Conservation (phyloP, 2,329 filamentous ascomycete species). For the Colletotrichum zoysiae region DNA sequence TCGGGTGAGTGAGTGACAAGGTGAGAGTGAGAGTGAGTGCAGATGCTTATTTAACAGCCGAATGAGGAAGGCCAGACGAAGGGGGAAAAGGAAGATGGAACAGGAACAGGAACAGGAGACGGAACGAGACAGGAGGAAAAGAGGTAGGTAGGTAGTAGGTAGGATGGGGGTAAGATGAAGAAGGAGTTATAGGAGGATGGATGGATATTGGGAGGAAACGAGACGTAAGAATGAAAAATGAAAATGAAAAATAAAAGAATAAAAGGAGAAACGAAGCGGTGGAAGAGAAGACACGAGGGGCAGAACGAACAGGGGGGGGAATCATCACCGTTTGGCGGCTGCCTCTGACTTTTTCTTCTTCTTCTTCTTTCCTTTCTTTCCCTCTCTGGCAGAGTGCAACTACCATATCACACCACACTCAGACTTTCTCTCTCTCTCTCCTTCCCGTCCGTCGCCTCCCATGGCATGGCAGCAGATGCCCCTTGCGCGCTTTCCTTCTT, state of each 20-base stretch:
- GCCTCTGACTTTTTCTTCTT: neutral
- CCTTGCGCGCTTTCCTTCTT: slow-evolving; percentile 29
- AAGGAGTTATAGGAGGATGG: neutral
- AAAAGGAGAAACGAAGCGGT: neutral
- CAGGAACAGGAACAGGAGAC: neutral
- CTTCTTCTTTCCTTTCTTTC: neutral
- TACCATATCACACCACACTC: slow-evolving; percentile 1
- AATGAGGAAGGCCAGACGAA: neutral
- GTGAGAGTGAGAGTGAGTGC: neutral
- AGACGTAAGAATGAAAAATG: neutral
- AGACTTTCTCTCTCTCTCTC: neutral
- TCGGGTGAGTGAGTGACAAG: neutral
- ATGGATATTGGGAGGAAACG: neutral
- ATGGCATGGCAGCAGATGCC: slow-evolving; percentile 20
- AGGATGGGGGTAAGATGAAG: neutral
- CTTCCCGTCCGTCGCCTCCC: neutral
- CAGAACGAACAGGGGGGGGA: neutral
- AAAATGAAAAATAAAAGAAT: neutral
- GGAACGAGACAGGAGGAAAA: neutral
- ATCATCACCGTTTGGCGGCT: slow-evolving; percentile 8
- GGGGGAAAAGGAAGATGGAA: neutral
- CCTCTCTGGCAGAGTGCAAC: neutral
- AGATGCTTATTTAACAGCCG: neutral
- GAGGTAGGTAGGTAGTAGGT: neutral
- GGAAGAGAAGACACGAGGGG: slow-evolving; percentile 1